Evolutionary conservation across 2,329 filamentous ascomycete species (phyloP), one percentile per base, ranked within the genome.

Genomic region (Monosporascus sp.): DNA sequence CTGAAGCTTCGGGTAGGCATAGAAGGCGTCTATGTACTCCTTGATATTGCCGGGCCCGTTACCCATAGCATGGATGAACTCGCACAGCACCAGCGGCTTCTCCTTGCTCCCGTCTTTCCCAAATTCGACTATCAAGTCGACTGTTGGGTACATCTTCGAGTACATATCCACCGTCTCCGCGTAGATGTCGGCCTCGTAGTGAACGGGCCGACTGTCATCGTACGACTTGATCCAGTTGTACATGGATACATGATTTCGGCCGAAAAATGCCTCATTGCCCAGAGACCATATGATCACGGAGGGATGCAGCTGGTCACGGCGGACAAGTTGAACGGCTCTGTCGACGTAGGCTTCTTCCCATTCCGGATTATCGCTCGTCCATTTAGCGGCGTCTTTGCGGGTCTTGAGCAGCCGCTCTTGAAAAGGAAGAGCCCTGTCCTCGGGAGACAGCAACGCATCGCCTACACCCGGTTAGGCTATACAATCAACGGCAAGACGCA

Each of bases 201-300:
- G 84, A 5, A 86, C 70, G 0, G 77, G 77, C 26, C 84, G 72
- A 22, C 75, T 80, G 3, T 73, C 70, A 60, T 87, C 84, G 37
- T 76, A 74, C 0, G 68, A 63, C 56, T 81, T 82, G 61, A 82
- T 79, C 68, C 75, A 83, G 5, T 79, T 68, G 55, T 84, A 83
- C 85, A 88, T 88, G 11, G 80, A 78, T 38, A 72, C 72, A 56
- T 84, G 81, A 58, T 88, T 88, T 7, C 73, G 70, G 0, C 85
- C 85, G 55, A 84, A 87, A 67, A 86, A 87, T 0, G 83, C 79
- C 63, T 88, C 85, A 55, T 88, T 88, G 0, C 85, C 85, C 0
- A 88, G 68, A 40, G 80, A 84, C 85, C 85, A 88, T 45, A 87
- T 77, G 38, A 87, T 79, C 15, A 88, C 74, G n/a, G 77, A 82